Conservation (phyloP, 345 rosid genomes). For the Citrus reticulata region DNA sequence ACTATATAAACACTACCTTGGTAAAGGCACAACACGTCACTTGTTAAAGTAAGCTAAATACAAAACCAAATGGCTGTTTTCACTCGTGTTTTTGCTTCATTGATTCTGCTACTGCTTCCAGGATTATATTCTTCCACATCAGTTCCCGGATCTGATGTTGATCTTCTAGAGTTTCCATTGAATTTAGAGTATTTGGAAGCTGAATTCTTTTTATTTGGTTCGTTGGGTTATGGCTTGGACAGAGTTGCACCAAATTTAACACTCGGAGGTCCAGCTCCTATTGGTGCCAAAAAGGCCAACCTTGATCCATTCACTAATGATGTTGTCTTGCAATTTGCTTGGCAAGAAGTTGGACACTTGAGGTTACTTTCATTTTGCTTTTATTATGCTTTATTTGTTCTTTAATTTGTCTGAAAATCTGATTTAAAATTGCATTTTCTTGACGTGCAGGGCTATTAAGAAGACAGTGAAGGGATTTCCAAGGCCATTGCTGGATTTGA, state of each 20-base stretch:
- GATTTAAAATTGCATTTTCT: not conserved
- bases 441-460: constrained; percentile 60
- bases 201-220: constrained; percentile 75
- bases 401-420: not conserved
- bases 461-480: constrained; percentile 64
- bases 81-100: constrained; percentile 11
- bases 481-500: constrained; percentile 71
- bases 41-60: not conserved
- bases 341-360: constrained; percentile 91
- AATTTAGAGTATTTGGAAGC: constrained; percentile 92
- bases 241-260: constrained; percentile 56
- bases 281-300: constrained; percentile 57
- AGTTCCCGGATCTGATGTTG: constrained; percentile 33
- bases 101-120: constrained; percentile 24
- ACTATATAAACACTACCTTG: not conserved
- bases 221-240: constrained; percentile 79
- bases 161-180: constrained; percentile 73
- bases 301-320: constrained; percentile 55
- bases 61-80: constrained; percentile 7
- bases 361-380: constrained; percentile 29
- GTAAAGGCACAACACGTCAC: not conserved
- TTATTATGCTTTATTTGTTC: not conserved
- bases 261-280: constrained; percentile 68
- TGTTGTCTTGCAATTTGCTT: constrained; percentile 69
- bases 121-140: constrained; percentile 12